Evolutionary conservation across 2,329 filamentous ascomycete genomes (phyloP).

Genomic region (Colletotrichum aenigma): DNA sequence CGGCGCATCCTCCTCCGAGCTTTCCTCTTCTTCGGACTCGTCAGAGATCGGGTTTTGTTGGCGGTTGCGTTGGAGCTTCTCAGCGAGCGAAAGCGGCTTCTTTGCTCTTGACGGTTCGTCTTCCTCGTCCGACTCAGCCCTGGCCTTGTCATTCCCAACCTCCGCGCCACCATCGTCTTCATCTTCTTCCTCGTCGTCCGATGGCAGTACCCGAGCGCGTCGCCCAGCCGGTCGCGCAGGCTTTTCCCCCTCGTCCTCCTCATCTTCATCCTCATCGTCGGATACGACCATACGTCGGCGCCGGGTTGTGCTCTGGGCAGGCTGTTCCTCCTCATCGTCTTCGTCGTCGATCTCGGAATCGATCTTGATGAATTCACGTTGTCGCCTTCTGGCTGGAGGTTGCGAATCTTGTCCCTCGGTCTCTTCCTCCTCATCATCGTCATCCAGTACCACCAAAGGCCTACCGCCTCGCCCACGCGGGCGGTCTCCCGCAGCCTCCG

Average conservation of each 20-base stretch:
- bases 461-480: slow-evolving; percentile 17
- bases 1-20: slow-evolving; percentile 9
- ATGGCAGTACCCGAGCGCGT: background rate
- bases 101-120: background rate
- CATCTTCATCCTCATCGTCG: slow-evolving; percentile 24
- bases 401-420: background rate
- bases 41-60: slow-evolving; percentile 1
- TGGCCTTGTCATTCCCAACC: background rate
- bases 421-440: slow-evolving; percentile 21
- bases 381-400: background rate
- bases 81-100: background rate
- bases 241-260: background rate
- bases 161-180: slow-evolving; percentile 15
- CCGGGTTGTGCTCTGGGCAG: slow-evolving; percentile 17
- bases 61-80: slow-evolving; percentile 7
- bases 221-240: background rate
- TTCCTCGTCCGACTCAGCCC: background rate
- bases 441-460: slow-evolving; percentile 32
- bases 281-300: slow-evolving; percentile 18
- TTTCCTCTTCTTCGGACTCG: background rate
- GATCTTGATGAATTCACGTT: background rate
- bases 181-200: slow-evolving; percentile 9
- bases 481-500: slow-evolving; percentile 11
- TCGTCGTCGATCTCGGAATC: slow-evolving; percentile 12
- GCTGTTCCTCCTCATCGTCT: background rate